phyloP scores from a whole-genome alignment of 495 filamentous ascomycete species.

The Evernia prunastri region DNA sequence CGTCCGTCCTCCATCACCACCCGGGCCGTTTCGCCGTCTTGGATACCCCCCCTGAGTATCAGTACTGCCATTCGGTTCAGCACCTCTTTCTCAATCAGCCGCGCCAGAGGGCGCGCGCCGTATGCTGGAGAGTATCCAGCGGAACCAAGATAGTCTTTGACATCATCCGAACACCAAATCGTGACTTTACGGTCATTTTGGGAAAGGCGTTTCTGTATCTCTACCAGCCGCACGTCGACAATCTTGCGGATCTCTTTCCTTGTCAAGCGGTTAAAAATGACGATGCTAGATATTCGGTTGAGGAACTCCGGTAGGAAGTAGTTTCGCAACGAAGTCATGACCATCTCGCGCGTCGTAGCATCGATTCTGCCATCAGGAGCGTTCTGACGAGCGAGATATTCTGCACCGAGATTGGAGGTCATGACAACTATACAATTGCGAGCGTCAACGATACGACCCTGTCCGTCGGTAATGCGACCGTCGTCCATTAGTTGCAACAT shows the following conservation, averaged over 20 bases:
- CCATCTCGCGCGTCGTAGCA: constrained; percentile 74
- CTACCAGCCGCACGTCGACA: constrained; percentile 79
- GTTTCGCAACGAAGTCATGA: constrained; percentile 79
- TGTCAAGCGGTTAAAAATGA: constrained; percentile 97
- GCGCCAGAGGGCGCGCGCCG: constrained; percentile 77
- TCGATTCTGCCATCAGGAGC: constrained; percentile 80
- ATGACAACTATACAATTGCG: constrained; percentile 98
- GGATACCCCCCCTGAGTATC: constrained; percentile 75
- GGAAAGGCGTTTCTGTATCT: constrained; percentile 83
- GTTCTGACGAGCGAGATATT: constrained; percentile 76
- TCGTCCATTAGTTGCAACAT: constrained; percentile 98
- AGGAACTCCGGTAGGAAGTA: constrained; percentile 98
- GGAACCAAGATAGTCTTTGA: constrained; percentile 81
- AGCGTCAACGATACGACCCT: constrained; percentile 89
- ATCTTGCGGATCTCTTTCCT: constrained; percentile 85
- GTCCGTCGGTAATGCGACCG: constrained; percentile 95
- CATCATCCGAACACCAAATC: constrained; percentile 70
- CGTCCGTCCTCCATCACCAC: constrained; percentile 72
- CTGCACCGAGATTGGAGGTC: constrained; percentile 94
- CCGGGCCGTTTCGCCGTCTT: constrained; percentile 73
- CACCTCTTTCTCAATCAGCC: constrained; percentile 93
- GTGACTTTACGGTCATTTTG: constrained; percentile 73
- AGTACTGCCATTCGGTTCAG: constrained; percentile 87
- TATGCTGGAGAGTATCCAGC: constrained; percentile 92
- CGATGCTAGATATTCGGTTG: constrained; percentile 88